phyloP scores from a whole-genome alignment of 148 eudicot genomes.

The Cornus kousa region DNA sequence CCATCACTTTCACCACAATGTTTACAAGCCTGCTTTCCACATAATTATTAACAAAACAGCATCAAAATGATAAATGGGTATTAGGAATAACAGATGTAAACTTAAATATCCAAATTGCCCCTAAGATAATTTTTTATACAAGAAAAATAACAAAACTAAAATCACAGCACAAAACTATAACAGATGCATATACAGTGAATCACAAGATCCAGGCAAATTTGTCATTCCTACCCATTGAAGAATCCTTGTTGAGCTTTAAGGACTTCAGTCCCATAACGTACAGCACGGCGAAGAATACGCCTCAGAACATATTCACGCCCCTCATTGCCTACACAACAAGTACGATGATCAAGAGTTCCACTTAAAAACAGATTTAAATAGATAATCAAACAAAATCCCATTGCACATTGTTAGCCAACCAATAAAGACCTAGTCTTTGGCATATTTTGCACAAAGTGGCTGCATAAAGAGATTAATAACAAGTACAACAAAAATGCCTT shows the following conservation, averaged over 20 bases:
- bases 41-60: conserved; percentile 6
- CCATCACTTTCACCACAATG: conserved; percentile 75
- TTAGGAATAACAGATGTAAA: conserved; percentile 2
- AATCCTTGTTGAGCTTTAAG: conserved; percentile 80
- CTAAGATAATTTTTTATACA: neutral
- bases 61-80: neutral
- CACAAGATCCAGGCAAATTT: neutral
- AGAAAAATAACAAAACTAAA: neutral
- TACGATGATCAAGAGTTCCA: neutral
- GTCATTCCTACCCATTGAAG: conserved; percentile 68
- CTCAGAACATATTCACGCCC: conserved; percentile 97
- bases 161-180: conserved; percentile 5
- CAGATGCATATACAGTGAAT: neutral
- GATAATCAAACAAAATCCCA: neutral
- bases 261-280: conserved; percentile 95
- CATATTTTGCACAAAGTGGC: neutral
- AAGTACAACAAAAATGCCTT: neutral
- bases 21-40: conserved; percentile 65
- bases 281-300: conserved; percentile 96
- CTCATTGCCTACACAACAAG: conserved; percentile 65
- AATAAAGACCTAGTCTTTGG: neutral
- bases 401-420: neutral
- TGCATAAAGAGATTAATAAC: neutral
- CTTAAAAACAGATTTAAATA: neutral
- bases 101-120: neutral